These are phyloP conservation scores for Talaromyces amestolkiae DNA, from an alignment of 2,329 filamentous ascomycete genomes.

Conservation along the genomic window DNA sequence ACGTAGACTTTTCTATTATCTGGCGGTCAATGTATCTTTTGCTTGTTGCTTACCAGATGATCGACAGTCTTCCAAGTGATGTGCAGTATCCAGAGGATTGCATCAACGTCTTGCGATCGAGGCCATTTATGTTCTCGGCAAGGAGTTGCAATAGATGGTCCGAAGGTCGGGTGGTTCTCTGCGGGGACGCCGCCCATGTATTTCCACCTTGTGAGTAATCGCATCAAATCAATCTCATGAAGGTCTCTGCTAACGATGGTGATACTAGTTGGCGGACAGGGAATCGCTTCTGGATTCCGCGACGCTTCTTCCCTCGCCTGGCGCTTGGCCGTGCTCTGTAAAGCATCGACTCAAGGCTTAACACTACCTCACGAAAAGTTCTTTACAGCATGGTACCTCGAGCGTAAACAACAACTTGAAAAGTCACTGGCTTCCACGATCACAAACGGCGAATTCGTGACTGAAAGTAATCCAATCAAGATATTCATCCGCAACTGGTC, in stretches of 20 bases:
- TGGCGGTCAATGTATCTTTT: background rate
- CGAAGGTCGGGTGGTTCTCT: conserved; percentile 42
- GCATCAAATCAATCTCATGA: background rate
- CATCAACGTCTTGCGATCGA: conserved; percentile 46
- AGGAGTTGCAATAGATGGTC: conserved; percentile 51
- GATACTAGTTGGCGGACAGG: conserved; percentile 40
- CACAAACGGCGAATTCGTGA: conserved; percentile 35
- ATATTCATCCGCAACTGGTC: conserved; percentile 33
- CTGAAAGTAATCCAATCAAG: conserved; percentile 30
- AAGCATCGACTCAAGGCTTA: conserved; percentile 15
- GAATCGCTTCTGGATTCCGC: conserved; percentile 43
- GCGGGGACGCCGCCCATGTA: conserved; percentile 53
- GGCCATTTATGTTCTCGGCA: conserved; percentile 48
- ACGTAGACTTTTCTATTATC: background rate
- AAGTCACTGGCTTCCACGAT: conserved; percentile 36
- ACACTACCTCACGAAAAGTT: conserved; percentile 25
- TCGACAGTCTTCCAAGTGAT: conserved; percentile 23
- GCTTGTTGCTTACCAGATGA: background rate
- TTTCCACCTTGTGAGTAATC: conserved; percentile 47
- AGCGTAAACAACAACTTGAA: conserved; percentile 41
- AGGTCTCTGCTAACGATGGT: background rate
- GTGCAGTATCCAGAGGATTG: conserved; percentile 47
- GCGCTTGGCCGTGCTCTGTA: conserved; percentile 34
- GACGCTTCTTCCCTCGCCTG: conserved; percentile 40
- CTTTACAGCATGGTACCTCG: conserved; percentile 34